A percentile compares a stretch with the other conserved stretches of the same genome.
Conservation (phyloP, 805 yeast species). For the Kodamaea hsintzibuensis region DNA sequence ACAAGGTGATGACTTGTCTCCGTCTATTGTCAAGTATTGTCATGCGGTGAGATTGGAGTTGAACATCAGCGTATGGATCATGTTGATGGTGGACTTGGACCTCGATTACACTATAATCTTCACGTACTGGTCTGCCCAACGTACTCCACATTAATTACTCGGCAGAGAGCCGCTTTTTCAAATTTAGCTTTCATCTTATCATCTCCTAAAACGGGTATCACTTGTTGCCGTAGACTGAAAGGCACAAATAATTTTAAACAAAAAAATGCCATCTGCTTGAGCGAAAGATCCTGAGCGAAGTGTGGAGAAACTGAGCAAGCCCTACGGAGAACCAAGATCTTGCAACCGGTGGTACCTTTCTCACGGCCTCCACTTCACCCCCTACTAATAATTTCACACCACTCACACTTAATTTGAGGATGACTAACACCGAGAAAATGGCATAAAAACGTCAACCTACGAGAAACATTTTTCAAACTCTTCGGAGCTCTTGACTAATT, state of each 20-base stretch:
- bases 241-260: not conserved
- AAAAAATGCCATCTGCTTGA: not conserved
- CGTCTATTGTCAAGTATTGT: not conserved
- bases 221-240: slow-evolving; percentile 1
- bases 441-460: not conserved
- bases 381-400: not conserved
- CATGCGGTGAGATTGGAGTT: not conserved
- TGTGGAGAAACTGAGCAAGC: not conserved
- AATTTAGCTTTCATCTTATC: not conserved
- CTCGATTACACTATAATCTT: no score
- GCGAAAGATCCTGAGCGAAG: not conserved
- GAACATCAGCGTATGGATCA: no score
- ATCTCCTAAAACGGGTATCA: not conserved
- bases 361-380: not conserved
- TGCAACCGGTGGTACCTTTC: not conserved
- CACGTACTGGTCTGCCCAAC: not conserved
- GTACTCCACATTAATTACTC: not conserved
- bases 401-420: not conserved
- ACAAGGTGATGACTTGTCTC: no score
- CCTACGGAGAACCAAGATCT: not conserved
- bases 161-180: not conserved
- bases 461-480: not conserved
- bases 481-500: not conserved
- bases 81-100: no score
- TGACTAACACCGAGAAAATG: not conserved